Base-by-base conservation (phyloP, 2,329 filamentous ascomycete species). In the Calonectria ilicicola region DNA sequence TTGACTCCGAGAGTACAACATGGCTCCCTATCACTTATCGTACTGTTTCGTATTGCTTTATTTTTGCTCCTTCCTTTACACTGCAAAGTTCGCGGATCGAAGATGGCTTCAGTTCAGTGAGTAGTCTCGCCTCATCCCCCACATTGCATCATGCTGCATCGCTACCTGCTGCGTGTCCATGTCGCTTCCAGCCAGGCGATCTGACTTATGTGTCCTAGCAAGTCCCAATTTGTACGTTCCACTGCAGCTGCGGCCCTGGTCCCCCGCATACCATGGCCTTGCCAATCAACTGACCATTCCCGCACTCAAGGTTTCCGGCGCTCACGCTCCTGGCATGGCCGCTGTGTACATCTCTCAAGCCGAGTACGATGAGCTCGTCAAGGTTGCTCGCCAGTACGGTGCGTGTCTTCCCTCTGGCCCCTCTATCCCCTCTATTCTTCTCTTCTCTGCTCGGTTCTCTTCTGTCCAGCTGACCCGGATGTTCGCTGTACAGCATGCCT, bases 301-400 rank as follows among this genome's bases (percentile, higher is more conserved):
- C 53, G 53, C 23, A 10, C 47, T n/a, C 27, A 62, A 77, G 72
- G 53, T 51, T 19, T 35, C 68, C 14, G 63, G 66, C 29, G 32
- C 66, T 27, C 32, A 65, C 6, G 21, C 32, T 4, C 67, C 44
- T 21, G 64, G 40, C 29, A 44, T 70, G 10, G 65, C 84, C 67
- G 77, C 83, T 19, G 85, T 93, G 58, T 89, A 86, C 69, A 89
- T 95, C 67, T 84, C 89, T 44, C 91, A 87, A 78, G 81, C 83
- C 63, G 91, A 95, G 79, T 91, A 95, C 82, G 88, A 92, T 63
- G 82, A 82, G 62, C 85, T 95, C 72, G 86, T 91, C 76, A 82
- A 87, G 69, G 75, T 77, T 67, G 85, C 87, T 63, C 85, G 84
- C 72, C 87, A 92, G 81, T 92, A 91, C 79, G 85, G 91, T 92